Conservation (phyloP, 371 early-diverging fungal genomes). For the Mucor lusitanicus region DNA sequence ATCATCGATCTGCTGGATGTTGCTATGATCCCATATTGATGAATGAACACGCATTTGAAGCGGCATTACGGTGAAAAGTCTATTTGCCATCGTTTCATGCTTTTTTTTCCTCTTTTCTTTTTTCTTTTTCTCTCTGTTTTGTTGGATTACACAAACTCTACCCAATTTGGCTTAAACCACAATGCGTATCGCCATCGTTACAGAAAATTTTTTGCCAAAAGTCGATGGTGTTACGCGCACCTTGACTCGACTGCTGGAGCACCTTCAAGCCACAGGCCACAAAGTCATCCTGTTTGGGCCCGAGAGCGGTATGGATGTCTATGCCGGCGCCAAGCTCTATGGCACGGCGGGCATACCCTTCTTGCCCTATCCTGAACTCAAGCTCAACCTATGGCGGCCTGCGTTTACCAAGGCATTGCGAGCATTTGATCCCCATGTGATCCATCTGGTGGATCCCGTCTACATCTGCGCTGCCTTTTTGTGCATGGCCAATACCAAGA, state of each 20-base stretch:
- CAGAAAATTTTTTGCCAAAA: conserved; percentile 54
- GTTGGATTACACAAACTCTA: not conserved
- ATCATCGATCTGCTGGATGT: no score
- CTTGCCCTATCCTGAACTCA: conserved; percentile 49
- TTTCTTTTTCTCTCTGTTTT: not conserved
- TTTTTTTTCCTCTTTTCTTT: not conserved
- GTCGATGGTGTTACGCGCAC: conserved; percentile 57
- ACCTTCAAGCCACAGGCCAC: conserved; percentile 35
- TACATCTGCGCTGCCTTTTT: conserved; percentile 42
- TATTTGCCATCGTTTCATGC: not conserved
- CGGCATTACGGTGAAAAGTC: conserved; percentile 23
- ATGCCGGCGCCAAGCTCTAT: conserved; percentile 41
- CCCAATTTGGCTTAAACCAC: not conserved
- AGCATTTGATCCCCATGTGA: conserved; percentile 45
- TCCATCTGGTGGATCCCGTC: conserved; percentile 55
- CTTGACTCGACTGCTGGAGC: conserved; percentile 40
- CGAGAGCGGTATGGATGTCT: conserved; percentile 35
- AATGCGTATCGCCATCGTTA: conserved; percentile 53
- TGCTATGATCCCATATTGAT: no score
- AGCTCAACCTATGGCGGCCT: conserved; percentile 48
- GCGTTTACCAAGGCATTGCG: conserved; percentile 31
- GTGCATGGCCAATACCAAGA: conserved; percentile 13
- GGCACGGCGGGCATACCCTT: conserved; percentile 52
- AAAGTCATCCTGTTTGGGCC: conserved; percentile 46
- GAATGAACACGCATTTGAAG: not conserved